Evolutionary conservation across 345 rosid species (phyloP).

Genomic region (Cardamine resedifolia): DNA sequence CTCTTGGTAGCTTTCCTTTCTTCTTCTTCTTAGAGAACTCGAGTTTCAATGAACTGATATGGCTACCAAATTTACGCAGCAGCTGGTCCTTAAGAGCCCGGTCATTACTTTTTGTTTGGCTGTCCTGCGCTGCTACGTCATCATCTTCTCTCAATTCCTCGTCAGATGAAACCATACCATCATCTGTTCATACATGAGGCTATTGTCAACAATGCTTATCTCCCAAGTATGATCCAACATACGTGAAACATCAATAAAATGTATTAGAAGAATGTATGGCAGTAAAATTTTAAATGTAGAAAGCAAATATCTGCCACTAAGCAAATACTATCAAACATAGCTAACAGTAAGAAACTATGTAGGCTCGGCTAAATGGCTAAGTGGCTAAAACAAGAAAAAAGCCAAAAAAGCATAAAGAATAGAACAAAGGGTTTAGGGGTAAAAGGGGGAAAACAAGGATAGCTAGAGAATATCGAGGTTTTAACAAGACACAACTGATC

Average conservation of each 20-base stretch:
- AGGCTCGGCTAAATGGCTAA: constrained; percentile 13
- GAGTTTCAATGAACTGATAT: constrained; percentile 66
- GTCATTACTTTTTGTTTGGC: constrained; percentile 51
- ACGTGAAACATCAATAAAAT: not conserved
- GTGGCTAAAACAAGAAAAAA: constrained; percentile 16
- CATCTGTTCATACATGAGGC: constrained; percentile 39
- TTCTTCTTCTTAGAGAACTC: constrained; percentile 84
- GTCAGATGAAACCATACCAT: constrained; percentile 60
- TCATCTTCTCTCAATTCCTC: constrained; percentile 69
- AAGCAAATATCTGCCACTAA: not conserved
- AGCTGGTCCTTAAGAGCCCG: constrained; percentile 66
- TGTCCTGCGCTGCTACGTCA: constrained; percentile 42
- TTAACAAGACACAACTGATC: not conserved
- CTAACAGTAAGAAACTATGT: not conserved
- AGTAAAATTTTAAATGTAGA: not conserved
- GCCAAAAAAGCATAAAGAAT: constrained; percentile 6
- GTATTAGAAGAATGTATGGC: not conserved
- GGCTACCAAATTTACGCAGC: constrained; percentile 65
- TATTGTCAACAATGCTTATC: not conserved
- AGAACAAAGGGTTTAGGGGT: not conserved
- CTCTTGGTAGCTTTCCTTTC: constrained; percentile 82
- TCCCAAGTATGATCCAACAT: not conserved
- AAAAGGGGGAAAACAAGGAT: constrained; percentile 3
- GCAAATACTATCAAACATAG: not conserved
- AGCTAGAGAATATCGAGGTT: constrained; percentile 19